Percentiles rank a stretch among this genome's conserved stretches.
Conservation (phyloP, 2,329 filamentous ascomycete genomes). For the Ceratocystis harringtonii region DNA sequence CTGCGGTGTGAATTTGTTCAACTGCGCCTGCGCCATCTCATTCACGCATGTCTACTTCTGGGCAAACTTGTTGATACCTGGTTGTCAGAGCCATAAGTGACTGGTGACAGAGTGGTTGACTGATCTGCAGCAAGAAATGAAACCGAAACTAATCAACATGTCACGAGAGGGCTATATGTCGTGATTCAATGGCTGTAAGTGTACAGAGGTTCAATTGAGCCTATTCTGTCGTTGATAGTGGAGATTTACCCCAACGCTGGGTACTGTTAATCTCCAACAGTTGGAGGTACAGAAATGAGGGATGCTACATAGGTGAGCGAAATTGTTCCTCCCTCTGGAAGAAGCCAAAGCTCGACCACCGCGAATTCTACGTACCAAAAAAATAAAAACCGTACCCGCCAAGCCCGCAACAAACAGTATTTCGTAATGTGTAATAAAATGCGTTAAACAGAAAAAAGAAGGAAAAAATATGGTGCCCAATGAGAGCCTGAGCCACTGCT, state of each 20-base stretch:
- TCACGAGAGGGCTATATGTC: neutral
- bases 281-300: neutral
- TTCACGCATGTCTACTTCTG: neutral
- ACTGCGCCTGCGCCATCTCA: neutral
- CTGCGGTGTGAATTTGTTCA: neutral
- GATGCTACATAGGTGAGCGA: neutral
- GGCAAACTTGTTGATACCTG: neutral
- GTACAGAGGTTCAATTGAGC: slow-evolving; percentile 5
- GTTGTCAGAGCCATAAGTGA: neutral
- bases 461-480: neutral
- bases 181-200: neutral
- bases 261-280: neutral
- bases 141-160: neutral
- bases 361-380: neutral
- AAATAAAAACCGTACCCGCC: neutral
- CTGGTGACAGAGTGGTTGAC: neutral
- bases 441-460: neutral
- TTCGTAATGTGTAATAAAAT: neutral
- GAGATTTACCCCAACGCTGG: neutral
- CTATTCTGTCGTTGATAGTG: slow-evolving; percentile 2
- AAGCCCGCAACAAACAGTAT: neutral
- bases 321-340: neutral
- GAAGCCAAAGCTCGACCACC: neutral
- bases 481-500: neutral
- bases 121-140: neutral